Evolutionary conservation across 805 yeast genomes (phyloP), one percentile per base, ranked within the genome.

Genomic region (Teunomyces funiuensis): DNA sequence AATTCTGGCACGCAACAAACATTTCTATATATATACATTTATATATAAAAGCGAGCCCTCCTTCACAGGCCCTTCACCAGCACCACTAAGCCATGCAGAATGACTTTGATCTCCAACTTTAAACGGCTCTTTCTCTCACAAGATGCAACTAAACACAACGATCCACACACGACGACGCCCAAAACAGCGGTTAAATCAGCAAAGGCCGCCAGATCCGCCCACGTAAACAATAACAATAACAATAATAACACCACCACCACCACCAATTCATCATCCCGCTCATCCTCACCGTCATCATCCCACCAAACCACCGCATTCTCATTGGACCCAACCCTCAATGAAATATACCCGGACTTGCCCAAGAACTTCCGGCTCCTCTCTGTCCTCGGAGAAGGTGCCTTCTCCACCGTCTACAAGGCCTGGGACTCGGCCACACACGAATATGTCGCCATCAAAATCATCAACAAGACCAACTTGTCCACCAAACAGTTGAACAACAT

Each of bases 331-430:
- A 20, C 51, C 4, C 34, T 47, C 19, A 39, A 38, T 14, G 49
- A 47, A 17, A 20, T 18, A 9, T 48, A 45, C 20, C 48, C 47
- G 5, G 63, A 58, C 27, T 51, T 62, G 26, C 70, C 72, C 10
- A 33, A 52, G 17, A 47, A 60, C 31, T 70, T 60, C 49, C 53
- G 55, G 27, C 52, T 71, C 13, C 36, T 65, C 26, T 54, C 60
- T 9, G 49, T 62, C 15, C 49, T 85, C 13, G 91, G 93, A 0
- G 90, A 85, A 56, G 98, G 98, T 6, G 97, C 97, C 0, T 90
- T 91, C 58, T 87, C 96, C 2, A 74, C 78, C 9, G 98, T 91
- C 4, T 87, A 81, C 66, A 81, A 77, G 56, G 95, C 95, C 0
- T 57, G 68, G 11, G 82, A 83, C 51, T 50, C 50, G 8, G 57